Evolutionary conservation across 306 rosid species (phyloP).

Genomic region (Erythrophleum fordii): DNA sequence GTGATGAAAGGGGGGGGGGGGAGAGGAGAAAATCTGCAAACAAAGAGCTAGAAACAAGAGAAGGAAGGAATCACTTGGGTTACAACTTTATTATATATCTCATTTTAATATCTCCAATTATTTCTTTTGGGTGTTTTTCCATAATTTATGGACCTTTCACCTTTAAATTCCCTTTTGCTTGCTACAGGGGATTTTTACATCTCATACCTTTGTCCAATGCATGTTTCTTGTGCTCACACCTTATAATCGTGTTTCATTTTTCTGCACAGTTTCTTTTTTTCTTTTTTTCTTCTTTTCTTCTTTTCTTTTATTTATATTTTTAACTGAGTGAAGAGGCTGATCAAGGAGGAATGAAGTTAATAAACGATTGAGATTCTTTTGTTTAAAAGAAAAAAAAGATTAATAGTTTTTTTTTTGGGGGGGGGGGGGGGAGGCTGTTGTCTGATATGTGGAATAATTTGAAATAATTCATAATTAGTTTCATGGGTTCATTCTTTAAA

Average conservation of each 20-base stretch:
- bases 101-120: neutral
- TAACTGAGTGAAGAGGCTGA: neutral
- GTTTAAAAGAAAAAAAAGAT: neutral
- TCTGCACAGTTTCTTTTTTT: neutral
- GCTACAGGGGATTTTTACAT: constrained; percentile 5
- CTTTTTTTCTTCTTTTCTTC: no score
- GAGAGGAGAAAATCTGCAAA: neutral
- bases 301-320: no score
- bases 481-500: constrained; percentile 10
- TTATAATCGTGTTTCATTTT: neutral
- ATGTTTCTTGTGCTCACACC: constrained; percentile 7
- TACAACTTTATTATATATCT: neutral
- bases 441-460: neutral
- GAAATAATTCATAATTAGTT: neutral
- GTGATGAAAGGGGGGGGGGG: no score
- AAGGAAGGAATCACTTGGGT: neutral
- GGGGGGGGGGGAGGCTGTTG: neutral
- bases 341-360: neutral
- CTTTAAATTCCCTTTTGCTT: neutral
- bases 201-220: constrained; percentile 1
- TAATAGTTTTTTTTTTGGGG: no score
- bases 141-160: neutral
- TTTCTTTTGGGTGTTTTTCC: neutral
- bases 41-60: neutral
- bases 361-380: neutral